Base-by-base conservation (phyloP, 2,329 filamentous ascomycete genomes). In the Monilinia aucupariae region DNA sequence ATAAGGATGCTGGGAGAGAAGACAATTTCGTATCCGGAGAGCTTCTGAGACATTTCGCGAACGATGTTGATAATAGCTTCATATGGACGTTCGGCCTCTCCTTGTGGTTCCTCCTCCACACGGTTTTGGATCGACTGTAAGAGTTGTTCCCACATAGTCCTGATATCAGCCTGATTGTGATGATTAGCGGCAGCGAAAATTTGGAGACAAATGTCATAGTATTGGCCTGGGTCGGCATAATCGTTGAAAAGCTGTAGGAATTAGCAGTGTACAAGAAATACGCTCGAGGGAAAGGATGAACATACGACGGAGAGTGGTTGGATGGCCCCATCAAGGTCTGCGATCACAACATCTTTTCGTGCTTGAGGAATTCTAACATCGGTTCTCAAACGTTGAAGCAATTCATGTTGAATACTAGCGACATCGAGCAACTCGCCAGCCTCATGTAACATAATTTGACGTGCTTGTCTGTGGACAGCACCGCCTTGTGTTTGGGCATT, bases 151-250 rank as follows among this genome's bases (percentile, higher is more conserved):
- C 94, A 99, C 4, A 91, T 96, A 48, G 87, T 82, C 61, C 84
- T 82, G 70, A 99, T 94, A 66, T 94, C 90, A 49, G 90, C 86
- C 1, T 91, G 82, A 71, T 93, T 96, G 70, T 93, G 89, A 78
- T 96, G 91, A 75, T 97, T 92, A 52, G 93, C 93, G 1, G 89
- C 85, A 75, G 96, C 89, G 79, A 92, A 97, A 71, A 99, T 96
- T 64, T 93, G 82, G 10, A 99, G 84, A 73, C 91, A 96, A 58
- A 99, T 84, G 74, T 97, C 94, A 77, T 92, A 93, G 80, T 99
- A 99, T 56, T 86, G 88, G 2, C 91, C 94, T 71, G 91, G 88
- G 72, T 97, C 92, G 62, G 92, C 91, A 71, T 92, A 99, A 67
- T 86, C 80, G 74, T 97, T 96, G 78, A 91, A 99, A n/a, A 99